These are phyloP conservation scores for Collybia mongolica DNA, from an alignment of 768 basidiomycete genomes.

Conservation along the genomic window DNA sequence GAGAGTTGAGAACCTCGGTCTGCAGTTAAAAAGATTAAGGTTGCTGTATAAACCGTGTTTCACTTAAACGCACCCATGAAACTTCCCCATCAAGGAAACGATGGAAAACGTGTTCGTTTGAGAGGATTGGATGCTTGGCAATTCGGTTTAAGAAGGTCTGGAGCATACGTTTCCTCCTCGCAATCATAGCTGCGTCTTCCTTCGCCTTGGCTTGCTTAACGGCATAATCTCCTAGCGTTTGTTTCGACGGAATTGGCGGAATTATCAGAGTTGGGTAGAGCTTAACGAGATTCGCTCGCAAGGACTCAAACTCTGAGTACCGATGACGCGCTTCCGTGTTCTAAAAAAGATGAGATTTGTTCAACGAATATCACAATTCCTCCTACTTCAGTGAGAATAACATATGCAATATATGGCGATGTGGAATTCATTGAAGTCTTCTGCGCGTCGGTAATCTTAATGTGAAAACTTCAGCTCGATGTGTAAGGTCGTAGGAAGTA, in stretches of 20 bases:
- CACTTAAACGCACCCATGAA: slow-evolving; percentile 72
- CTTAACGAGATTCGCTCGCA: slow-evolving; percentile 78
- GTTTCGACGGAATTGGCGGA: slow-evolving; percentile 97
- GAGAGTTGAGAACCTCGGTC: slow-evolving; percentile 92
- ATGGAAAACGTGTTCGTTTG: slow-evolving; percentile 95
- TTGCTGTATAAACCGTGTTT: neutral
- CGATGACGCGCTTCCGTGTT: slow-evolving; percentile 80
- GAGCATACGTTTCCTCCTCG: slow-evolving; percentile 89
- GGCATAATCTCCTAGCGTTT: slow-evolving; percentile 94
- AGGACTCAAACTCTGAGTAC: slow-evolving; percentile 97
- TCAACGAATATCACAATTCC: slow-evolving; percentile 3
- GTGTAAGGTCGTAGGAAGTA: neutral
- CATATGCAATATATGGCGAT: slow-evolving; percentile 92
- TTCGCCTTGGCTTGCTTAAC: slow-evolving; percentile 96
- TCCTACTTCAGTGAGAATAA: slow-evolving; percentile 83
- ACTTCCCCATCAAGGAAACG: slow-evolving; percentile 94
- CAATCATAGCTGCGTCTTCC: slow-evolving; percentile 91
- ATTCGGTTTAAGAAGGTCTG: slow-evolving; percentile 93
- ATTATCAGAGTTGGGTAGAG: slow-evolving; percentile 96
- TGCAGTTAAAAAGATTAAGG: slow-evolving; percentile 26
- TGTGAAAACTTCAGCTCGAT: neutral
- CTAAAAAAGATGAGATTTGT: slow-evolving; percentile 37
- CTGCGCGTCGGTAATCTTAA: slow-evolving; percentile 89
- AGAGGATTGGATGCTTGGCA: slow-evolving; percentile 89
- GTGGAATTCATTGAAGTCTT: slow-evolving; percentile 90